A percentile compares a stretch with the other conserved stretches of the same genome.
phyloP scores from a whole-genome alignment of 106 monocot genomes.

The Allium cepa region DNA sequence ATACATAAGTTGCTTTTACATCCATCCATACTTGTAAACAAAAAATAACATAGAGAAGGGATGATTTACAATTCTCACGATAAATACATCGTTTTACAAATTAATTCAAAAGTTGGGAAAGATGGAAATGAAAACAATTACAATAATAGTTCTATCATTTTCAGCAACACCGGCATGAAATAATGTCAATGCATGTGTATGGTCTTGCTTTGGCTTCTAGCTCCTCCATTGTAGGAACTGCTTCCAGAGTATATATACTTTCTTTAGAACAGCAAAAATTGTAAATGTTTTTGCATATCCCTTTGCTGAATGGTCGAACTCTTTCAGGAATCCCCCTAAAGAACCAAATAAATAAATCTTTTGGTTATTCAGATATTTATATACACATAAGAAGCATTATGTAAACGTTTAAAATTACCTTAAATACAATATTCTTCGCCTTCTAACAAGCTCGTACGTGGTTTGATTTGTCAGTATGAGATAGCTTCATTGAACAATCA shows the following conservation, averaged over 20 bases:
- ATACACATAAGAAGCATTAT: not conserved
- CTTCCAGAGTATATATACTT: slow-evolving; percentile 38
- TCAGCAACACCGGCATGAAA: slow-evolving; percentile 74
- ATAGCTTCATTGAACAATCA: slow-evolving; percentile 31
- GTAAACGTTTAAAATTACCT: slow-evolving; percentile 23
- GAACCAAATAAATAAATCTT: not conserved
- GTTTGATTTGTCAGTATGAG: slow-evolving; percentile 90
- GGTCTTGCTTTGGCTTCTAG: slow-evolving; percentile 52
- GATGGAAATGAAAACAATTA: too few species aligned
- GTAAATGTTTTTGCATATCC: slow-evolving; percentile 54
- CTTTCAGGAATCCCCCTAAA: slow-evolving; percentile 60
- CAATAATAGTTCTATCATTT: too few species aligned
- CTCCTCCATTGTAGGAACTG: slow-evolving; percentile 59
- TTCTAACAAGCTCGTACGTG: slow-evolving; percentile 88
- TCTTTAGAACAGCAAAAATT: slow-evolving; percentile 52
- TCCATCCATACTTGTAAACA: too few species aligned
- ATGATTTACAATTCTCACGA: too few species aligned
- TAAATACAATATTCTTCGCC: slow-evolving; percentile 66
- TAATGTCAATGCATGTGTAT: slow-evolving; percentile 52
- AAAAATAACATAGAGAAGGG: too few species aligned
- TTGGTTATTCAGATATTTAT: not conserved
- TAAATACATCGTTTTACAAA: too few species aligned
- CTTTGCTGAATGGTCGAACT: slow-evolving; percentile 77
- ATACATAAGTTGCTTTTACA: too few species aligned
- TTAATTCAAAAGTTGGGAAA: too few species aligned